Percentiles rank a stretch among this genome's conserved stretches.
phyloP scores from a whole-genome alignment of 345 rosid species.

The Lepidium africanum region DNA sequence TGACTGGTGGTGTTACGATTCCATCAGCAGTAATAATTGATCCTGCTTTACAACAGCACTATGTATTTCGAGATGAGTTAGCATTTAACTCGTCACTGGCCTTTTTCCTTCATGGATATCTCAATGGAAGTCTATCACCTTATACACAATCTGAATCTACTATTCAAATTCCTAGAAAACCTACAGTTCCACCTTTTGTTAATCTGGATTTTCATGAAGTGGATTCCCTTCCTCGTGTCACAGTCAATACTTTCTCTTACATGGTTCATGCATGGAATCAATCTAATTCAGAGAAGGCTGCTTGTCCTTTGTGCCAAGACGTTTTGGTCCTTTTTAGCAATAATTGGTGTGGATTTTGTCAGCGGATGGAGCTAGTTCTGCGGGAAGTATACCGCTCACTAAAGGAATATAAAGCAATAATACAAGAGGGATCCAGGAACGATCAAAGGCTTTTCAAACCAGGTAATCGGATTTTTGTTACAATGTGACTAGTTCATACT shows the following conservation, averaged over 20 bases:
- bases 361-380: slow-evolving; percentile 84
- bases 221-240: slow-evolving; percentile 63
- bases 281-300: slow-evolving; percentile 32
- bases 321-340: slow-evolving; percentile 82
- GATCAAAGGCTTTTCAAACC: slow-evolving; percentile 26
- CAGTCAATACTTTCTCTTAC: slow-evolving; percentile 46
- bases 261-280: slow-evolving; percentile 50
- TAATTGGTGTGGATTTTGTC: slow-evolving; percentile 93
- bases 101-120: slow-evolving; percentile 49
- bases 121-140: slow-evolving; percentile 58
- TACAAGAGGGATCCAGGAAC: slow-evolving; percentile 34
- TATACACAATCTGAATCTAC: slow-evolving; percentile 50
- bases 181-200: slow-evolving; percentile 65
- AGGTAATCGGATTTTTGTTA: slow-evolving; percentile 28
- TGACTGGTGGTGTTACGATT: slow-evolving; percentile 64
- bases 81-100: slow-evolving; percentile 38
- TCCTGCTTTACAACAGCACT: slow-evolving; percentile 62
- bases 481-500: not conserved
- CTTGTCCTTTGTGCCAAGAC: slow-evolving; percentile 51
- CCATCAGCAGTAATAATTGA: slow-evolving; percentile 75
- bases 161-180: slow-evolving; percentile 36
- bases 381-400: slow-evolving; percentile 72
- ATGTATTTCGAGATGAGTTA: slow-evolving; percentile 37
- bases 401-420: slow-evolving; percentile 39
- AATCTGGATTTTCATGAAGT: slow-evolving; percentile 76